Evolutionary conservation across 768 basidiomycete genomes (phyloP), one percentile per base, ranked within the genome.

Genomic region (Rhodocollybia butyracea): DNA sequence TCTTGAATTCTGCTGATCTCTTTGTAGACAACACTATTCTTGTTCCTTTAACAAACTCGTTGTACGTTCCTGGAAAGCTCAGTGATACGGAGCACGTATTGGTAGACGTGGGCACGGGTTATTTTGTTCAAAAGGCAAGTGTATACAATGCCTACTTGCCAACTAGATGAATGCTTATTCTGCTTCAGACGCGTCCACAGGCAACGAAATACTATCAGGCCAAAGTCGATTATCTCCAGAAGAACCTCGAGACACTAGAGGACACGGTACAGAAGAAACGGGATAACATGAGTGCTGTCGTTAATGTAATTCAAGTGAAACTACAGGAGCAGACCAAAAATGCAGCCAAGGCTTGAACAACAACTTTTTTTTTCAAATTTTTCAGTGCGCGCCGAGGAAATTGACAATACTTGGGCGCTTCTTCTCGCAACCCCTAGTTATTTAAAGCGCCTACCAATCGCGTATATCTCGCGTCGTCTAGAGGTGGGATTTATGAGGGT

Each of bases 61-160:
- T 99, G 2, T 98, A 98, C 66, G 89, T 98, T 24, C 94, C 96
- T 2, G 97, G 95, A 19, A 93, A 86, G 71, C 77, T 98, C 45
- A 78, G 76, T 39, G 89, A 97, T 65, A 70, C 82, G 1, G 88
- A 94, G 42, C 82, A 92, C 61, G 95, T 99, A 45, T 86, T 98
- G 59, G 84, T 98, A 36, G 97, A 99, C 67, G 80, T 98, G 26
- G 97, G 97, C 1, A 98, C 96, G 0, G 96, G 97, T 0, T 99
- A 98, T 70, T 98, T 88, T 61, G 90, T 98, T 17, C 86, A 91
- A 72, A 99, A 98, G 81, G 97, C 92, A 45, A 41, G 75, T 53
- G 21, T 36, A 24, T 5, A 13, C 24, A 15, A 43, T 24, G 21
- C 17, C n/a, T n/a, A n/a, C 8, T 43, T 17, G 8, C 7, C 15